Base-by-base conservation (phyloP, 805 yeast species). In the Isabelozyma rhagii region DNA sequence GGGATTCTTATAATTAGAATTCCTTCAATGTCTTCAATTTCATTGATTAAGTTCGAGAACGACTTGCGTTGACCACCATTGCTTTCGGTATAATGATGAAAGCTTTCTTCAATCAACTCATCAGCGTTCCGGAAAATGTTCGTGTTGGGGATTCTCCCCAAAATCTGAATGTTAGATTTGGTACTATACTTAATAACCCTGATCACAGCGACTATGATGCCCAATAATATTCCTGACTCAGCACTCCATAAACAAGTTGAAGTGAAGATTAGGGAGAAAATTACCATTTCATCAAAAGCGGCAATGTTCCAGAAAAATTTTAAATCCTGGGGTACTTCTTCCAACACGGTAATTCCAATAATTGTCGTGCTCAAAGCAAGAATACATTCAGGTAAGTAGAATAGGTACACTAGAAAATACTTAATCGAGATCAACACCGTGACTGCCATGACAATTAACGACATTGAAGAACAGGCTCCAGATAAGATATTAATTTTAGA, bases 1-100 rank as follows among this genome's bases (percentile, higher is more conserved):
- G 97, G 91, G 41, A 91, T 80, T 54, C 85, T 86, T 38, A 91
- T 86, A 28, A 90, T 81, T 36, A 92, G 71, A 48, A 91, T 86
- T 0, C 90, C 91, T 55, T 85, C 88, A 45, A 86, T 72, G 39
- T 73, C 79, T 57, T 77, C 61, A 60, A 68, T 60, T 60, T 68
- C 66, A 15, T 67, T 65, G 15, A 70, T 59, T 36, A 62, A 55
- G 31, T 27, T 11, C 21, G 29, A 47, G 28, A 43, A 46, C 2
- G 36, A 31, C 5, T n/a, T 45, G 40, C 10, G 17, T 9, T 46
- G 47, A 27, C 29, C 46, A 21, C 6, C 17, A 29, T 39, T 50
- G 9, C 42, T 21, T 47, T 52, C 55, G 25, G 61, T 59, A 44
- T 48, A 53, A 17, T 47, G 42, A 7, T 43, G 41, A 52, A 68